phyloP scores from a whole-genome alignment of 345 rosid species.

The Eucalyptus erythrocorys region DNA sequence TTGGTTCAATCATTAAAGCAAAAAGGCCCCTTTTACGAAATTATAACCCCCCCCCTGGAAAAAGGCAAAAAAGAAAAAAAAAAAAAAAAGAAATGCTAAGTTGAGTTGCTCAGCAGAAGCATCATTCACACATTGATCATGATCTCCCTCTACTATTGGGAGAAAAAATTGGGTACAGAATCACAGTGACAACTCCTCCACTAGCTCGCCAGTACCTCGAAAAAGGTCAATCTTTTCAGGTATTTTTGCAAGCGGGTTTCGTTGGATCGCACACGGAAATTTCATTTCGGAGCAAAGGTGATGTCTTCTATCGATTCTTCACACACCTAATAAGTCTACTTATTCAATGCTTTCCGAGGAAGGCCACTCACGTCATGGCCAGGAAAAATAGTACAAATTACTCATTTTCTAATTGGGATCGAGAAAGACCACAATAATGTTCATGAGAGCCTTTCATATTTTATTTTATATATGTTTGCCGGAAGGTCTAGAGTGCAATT shows the following conservation, averaged over 20 bases:
- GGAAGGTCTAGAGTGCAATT: not conserved
- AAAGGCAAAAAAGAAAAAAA: not conserved
- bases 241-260: not conserved
- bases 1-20: not conserved
- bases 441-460: not conserved
- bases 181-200: not conserved
- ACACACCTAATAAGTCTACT: not conserved
- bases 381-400: not conserved
- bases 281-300: not conserved
- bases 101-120: not conserved
- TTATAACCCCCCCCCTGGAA: not conserved
- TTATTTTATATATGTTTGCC: fast-evolving
- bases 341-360: fast-evolving
- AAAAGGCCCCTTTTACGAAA: not conserved
- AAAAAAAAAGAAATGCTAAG: not conserved
- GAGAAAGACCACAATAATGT: too few relatives aligned
- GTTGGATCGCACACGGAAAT: not conserved
- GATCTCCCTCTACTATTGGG: not conserved
- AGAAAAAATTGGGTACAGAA: not conserved
- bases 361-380: not conserved
- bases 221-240: not conserved
- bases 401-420: not conserved
- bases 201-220: not conserved
- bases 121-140: not conserved
- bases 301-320: not conserved